Conservation (phyloP, 352 stramenopile species). For the Phytopythium kandeliae region DNA sequence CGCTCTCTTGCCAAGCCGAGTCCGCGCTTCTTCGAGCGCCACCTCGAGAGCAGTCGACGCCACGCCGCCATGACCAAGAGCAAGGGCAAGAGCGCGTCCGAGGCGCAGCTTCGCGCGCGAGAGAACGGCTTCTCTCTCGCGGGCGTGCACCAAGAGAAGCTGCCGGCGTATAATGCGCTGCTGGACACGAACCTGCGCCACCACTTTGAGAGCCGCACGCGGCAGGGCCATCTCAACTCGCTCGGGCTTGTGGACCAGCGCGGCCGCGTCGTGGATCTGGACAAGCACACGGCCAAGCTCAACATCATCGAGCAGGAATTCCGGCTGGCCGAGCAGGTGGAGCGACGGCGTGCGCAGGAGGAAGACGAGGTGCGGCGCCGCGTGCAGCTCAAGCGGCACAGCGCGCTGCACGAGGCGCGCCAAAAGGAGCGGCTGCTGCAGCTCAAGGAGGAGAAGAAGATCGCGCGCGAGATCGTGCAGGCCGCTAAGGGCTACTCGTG, state of each 20-base stretch:
- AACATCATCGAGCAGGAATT: conserved; percentile 93
- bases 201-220: conserved; percentile 78
- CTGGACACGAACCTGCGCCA: conserved; percentile 86
- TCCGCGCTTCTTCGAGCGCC: too few species aligned
- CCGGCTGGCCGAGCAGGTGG: conserved; percentile 76
- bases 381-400: conserved; percentile 86
- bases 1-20: too few species aligned
- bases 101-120: conserved; percentile 36
- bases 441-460: conserved; percentile 87
- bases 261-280: conserved; percentile 85
- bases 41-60: too few species aligned
- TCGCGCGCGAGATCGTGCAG: conserved; percentile 83
- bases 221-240: conserved; percentile 76
- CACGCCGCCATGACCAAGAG: conserved; percentile 23
- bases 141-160: conserved; percentile 57
- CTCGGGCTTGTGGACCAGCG: conserved; percentile 83
- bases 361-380: conserved; percentile 84
- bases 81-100: conserved; percentile 11
- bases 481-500: conserved; percentile 56
- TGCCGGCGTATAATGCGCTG: conserved; percentile 86
- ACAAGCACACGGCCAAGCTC: conserved; percentile 87
- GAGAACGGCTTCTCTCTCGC: conserved; percentile 57
- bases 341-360: conserved; percentile 67
- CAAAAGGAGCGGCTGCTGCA: conserved; percentile 80
- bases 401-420: conserved; percentile 72